phyloP scores from a whole-genome alignment of 768 basidiomycete genomes.

The Mycena olivaceomarginata region DNA sequence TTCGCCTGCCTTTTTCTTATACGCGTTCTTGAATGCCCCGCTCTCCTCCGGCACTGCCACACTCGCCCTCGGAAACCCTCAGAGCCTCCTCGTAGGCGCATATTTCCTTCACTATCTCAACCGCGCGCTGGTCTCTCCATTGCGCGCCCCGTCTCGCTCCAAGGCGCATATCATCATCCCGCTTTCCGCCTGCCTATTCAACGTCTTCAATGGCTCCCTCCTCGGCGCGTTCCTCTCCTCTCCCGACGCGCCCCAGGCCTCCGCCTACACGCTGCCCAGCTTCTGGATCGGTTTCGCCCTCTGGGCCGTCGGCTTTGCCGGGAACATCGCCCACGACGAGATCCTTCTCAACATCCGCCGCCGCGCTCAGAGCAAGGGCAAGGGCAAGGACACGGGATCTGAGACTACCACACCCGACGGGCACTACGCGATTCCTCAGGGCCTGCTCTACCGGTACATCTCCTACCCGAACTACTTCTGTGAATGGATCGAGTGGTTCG shows the following conservation, averaged over 20 bases:
- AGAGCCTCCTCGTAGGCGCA: slow-evolving; percentile 71
- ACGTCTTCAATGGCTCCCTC: slow-evolving; percentile 81
- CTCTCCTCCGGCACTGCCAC: slow-evolving; percentile 59
- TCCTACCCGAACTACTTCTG: slow-evolving; percentile 96
- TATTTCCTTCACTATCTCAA: slow-evolving; percentile 90
- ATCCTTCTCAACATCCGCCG: slow-evolving; percentile 89
- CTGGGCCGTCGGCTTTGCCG: slow-evolving; percentile 83
- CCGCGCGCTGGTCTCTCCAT: slow-evolving; percentile 86
- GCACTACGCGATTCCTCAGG: slow-evolving; percentile 89
- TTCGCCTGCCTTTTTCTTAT: slow-evolving; percentile 74
- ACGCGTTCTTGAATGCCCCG: slow-evolving; percentile 69
- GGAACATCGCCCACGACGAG: slow-evolving; percentile 94
- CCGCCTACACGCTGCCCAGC: slow-evolving; percentile 53
- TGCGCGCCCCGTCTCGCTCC: slow-evolving; percentile 88
- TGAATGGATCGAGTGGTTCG: slow-evolving; percentile 97
- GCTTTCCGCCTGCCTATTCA: slow-evolving; percentile 76
- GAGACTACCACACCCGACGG: slow-evolving; percentile 52
- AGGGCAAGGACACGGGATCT: slow-evolving; percentile 54
- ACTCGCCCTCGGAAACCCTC: slow-evolving; percentile 59
- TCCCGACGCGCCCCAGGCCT: slow-evolving; percentile 60
- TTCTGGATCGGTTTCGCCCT: slow-evolving; percentile 81
- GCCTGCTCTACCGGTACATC: slow-evolving; percentile 83
- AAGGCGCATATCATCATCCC: slow-evolving; percentile 83
- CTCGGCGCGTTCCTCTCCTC: slow-evolving; percentile 85
- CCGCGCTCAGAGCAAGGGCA: slow-evolving; percentile 66